These are phyloP conservation scores for Scytalidium lignicola DNA, from an alignment of 2,329 filamentous ascomycete genomes.

Conservation along the genomic window DNA sequence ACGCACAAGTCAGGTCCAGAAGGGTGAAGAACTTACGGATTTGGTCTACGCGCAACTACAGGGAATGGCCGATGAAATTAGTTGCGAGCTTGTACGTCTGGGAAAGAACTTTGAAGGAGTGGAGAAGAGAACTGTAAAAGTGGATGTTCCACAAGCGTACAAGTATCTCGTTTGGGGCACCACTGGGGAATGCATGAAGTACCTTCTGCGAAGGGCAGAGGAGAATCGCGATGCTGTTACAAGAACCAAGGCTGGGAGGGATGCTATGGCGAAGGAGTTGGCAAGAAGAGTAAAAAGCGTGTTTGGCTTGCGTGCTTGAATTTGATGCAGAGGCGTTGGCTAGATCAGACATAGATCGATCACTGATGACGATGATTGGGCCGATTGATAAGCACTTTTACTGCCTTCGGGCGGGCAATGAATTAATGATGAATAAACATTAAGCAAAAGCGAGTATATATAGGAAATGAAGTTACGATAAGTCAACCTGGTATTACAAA, in stretches of 20 bases:
- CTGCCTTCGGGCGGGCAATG: too few relatives aligned
- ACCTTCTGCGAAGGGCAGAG: conserved; percentile 60
- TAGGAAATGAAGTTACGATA: too few relatives aligned
- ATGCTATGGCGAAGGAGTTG: conserved; percentile 59
- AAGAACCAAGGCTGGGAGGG: conserved; percentile 54
- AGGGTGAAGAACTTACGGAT: conserved; percentile 34
- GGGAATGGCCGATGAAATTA: conserved; percentile 95
- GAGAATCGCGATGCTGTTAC: conserved; percentile 70
- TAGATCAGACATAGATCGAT: neutral
- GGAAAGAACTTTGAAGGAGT: conserved; percentile 27
- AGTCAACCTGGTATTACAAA: too few relatives aligned
- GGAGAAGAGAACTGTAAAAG: conserved; percentile 11
- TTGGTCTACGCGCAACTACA: conserved; percentile 74
- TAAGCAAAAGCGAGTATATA: too few relatives aligned
- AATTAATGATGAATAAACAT: too few relatives aligned
- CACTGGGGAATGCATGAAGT: conserved; percentile 76
- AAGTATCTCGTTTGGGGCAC: conserved; percentile 69
- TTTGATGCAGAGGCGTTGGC: neutral
- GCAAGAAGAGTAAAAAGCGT: conserved; percentile 45
- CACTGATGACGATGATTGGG: too few relatives aligned
- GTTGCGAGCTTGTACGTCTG: conserved; percentile 48
- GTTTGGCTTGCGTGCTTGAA: conserved; percentile 22
- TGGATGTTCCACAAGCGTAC: conserved; percentile 52
- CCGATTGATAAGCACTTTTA: too few relatives aligned
- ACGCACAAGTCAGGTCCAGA: conserved; percentile 35